Conservation (phyloP, 1,284 basidiomycete species). For the Baeospora myosura region DNA sequence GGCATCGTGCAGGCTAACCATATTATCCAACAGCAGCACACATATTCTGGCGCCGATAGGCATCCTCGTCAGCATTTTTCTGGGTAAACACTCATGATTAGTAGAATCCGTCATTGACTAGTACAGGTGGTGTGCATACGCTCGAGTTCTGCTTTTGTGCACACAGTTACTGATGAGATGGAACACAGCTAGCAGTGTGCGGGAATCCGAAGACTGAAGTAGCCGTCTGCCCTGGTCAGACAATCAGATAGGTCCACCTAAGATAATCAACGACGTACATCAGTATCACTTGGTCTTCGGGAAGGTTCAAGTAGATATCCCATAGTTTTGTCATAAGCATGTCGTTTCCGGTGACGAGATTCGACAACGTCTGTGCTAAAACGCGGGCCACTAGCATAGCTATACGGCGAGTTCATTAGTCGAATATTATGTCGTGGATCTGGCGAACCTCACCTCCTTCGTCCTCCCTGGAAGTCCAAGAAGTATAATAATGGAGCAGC, state of each 20-base stretch:
- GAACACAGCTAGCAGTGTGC: conserved; percentile 54
- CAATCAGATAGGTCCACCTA: conserved; percentile 10
- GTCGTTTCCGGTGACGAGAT: conserved; percentile 66
- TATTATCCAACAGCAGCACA: conserved; percentile 54
- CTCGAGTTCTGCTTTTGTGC: conserved; percentile 42
- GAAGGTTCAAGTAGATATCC: conserved; percentile 54
- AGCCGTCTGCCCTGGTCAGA: conserved; percentile 51
- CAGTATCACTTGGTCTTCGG: conserved; percentile 68
- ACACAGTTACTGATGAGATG: conserved; percentile 72
- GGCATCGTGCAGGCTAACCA: conserved; percentile 59
- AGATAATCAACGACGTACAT: conserved; percentile 43
- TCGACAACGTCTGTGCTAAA: conserved; percentile 64
- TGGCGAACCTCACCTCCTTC: conserved; percentile 36
- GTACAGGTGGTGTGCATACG: conserved; percentile 38
- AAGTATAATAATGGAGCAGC: conserved; percentile 61
- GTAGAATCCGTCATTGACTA: too few species aligned
- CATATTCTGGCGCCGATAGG: conserved; percentile 54
- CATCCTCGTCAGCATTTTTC: conserved; percentile 43
- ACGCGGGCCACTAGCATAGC: conserved; percentile 51
- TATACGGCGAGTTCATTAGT: too few species aligned
- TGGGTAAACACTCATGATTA: conserved; percentile 16
- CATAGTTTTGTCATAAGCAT: conserved; percentile 48
- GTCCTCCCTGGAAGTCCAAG: conserved; percentile 56
- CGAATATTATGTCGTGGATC: not conserved
- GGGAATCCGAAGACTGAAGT: conserved; percentile 58